A percentile compares a stretch with the other conserved stretches of the same genome.
phyloP scores from a whole-genome alignment of 805 yeast genomes.

The Hanseniaspora guilliermondii region DNA sequence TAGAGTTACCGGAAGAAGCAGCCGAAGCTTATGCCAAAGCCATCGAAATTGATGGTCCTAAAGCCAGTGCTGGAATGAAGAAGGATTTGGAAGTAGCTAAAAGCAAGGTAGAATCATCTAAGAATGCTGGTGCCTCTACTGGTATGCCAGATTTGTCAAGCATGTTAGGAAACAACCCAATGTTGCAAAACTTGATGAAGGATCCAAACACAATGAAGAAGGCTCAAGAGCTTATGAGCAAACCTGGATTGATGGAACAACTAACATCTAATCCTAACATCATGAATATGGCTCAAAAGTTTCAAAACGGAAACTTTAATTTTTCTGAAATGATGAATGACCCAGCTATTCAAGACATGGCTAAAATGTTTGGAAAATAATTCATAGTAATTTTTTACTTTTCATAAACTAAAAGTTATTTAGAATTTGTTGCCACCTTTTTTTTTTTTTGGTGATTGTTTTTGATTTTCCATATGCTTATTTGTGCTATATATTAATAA shows the following conservation, averaged over 20 bases:
- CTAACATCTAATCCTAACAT: conserved; percentile 72
- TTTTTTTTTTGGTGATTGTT: too few species aligned
- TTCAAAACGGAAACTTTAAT: conserved; percentile 57
- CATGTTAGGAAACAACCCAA: conserved; percentile 40
- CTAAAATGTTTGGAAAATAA: conserved; percentile 54
- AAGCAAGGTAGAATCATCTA: conserved; percentile 51
- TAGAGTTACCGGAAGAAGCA: conserved; percentile 83
- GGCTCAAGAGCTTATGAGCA: conserved; percentile 76
- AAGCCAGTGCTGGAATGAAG: conserved; percentile 77
- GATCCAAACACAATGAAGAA: conserved; percentile 89
- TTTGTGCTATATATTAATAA: too few species aligned
- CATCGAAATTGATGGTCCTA: conserved; percentile 72
- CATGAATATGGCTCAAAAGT: conserved; percentile 68
- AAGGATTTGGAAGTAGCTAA: conserved; percentile 91
- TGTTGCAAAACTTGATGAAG: conserved; percentile 54
- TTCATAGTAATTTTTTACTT: neutral
- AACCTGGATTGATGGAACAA: conserved; percentile 63
- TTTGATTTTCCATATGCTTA: too few species aligned
- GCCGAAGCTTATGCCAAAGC: conserved; percentile 85
- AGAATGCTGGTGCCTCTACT: conserved; percentile 23
- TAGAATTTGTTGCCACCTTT: too few species aligned
- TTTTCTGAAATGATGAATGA: conserved; percentile 65
- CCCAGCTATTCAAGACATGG: conserved; percentile 64
- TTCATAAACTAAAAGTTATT: neutral
- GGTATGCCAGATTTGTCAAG: conserved; percentile 66